Evolutionary conservation across 257 asterid species (phyloP).

Genomic region (Eucommia ulmoides): DNA sequence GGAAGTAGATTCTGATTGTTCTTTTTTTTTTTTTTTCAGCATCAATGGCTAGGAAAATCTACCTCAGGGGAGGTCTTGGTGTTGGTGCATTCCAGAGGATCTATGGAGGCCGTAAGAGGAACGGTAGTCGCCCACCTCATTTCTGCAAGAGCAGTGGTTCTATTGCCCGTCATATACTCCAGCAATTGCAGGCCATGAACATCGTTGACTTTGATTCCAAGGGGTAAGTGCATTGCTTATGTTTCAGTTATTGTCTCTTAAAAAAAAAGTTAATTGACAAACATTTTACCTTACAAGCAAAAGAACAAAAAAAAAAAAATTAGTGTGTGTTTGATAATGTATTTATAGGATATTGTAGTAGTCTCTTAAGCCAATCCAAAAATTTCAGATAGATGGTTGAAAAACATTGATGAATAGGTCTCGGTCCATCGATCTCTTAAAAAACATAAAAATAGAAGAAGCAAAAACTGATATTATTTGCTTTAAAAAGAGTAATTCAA

Average conservation of each 20-base stretch:
- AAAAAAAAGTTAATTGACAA: neutral
- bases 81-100: conserved; percentile 82
- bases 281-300: neutral
- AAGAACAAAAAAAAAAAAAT: neutral
- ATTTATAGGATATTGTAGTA: neutral
- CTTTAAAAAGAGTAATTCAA: too few species aligned
- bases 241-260: too few species aligned
- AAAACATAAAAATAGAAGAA: too few species aligned
- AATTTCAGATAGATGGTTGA: too few species aligned
- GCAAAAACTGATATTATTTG: too few species aligned
- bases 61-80: conserved; percentile 83
- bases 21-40: too few species aligned
- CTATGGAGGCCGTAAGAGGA: conserved; percentile 97
- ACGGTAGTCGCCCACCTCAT: conserved; percentile 82
- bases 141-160: conserved; percentile 91
- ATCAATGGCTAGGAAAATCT: conserved; percentile 91
- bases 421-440: too few species aligned
- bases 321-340: neutral
- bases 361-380: too few species aligned
- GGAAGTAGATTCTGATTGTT: too few species aligned
- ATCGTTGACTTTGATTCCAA: conserved; percentile 61
- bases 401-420: too few species aligned
- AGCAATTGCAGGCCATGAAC: conserved; percentile 66
- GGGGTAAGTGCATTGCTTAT: conserved; percentile 59
- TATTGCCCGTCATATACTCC: conserved; percentile 81